phyloP scores from a whole-genome alignment of 805 yeast species.

The Wickerhamiella dianesei region DNA sequence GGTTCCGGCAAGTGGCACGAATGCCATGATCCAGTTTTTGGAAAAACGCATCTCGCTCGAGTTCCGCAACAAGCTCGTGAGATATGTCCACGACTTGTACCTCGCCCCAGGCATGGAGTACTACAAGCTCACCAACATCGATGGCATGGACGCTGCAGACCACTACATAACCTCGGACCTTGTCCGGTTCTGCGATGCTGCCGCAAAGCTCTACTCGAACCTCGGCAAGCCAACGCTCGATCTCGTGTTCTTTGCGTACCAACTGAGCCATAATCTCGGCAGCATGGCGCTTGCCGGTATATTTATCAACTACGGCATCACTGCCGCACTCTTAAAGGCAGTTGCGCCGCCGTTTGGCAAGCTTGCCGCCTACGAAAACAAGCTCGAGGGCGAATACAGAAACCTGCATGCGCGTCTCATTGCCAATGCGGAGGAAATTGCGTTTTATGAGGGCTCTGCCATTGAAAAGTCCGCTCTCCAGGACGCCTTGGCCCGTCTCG shows the following conservation, averaged over 20 bases:
- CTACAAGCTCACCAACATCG: constrained; percentile 58
- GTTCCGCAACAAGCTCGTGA: constrained; percentile 68
- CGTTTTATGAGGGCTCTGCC: constrained; percentile 78
- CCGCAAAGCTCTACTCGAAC: constrained; percentile 71
- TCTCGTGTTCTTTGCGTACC: constrained; percentile 67
- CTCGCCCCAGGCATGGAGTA: constrained; percentile 68
- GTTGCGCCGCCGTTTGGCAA: constrained; percentile 79
- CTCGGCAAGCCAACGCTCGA: constrained; percentile 89
- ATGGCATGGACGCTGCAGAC: constrained; percentile 56
- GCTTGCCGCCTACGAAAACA: constrained; percentile 56
- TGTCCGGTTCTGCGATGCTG: constrained; percentile 62
- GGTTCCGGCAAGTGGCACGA: constrained; percentile 84
- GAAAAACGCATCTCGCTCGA: constrained; percentile 65
- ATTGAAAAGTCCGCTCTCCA: constrained; percentile 59
- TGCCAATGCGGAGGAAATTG: constrained; percentile 84
- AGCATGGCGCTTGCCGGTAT: constrained; percentile 75
- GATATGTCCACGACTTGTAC: constrained; percentile 84
- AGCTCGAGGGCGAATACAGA: constrained; percentile 77
- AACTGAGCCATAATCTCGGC: constrained; percentile 75
- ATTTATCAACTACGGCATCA: constrained; percentile 61
- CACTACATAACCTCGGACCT: constrained; percentile 80
- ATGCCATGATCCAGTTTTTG: constrained; percentile 73
- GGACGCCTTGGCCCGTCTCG: constrained; percentile 44
- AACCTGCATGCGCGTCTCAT: constrained; percentile 75
- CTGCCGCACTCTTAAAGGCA: constrained; percentile 59